Evolutionary conservation across 129 eudicot genomes (phyloP), one percentile per base, ranked within the genome.

Genomic region (Dittrichia graveolens): DNA sequence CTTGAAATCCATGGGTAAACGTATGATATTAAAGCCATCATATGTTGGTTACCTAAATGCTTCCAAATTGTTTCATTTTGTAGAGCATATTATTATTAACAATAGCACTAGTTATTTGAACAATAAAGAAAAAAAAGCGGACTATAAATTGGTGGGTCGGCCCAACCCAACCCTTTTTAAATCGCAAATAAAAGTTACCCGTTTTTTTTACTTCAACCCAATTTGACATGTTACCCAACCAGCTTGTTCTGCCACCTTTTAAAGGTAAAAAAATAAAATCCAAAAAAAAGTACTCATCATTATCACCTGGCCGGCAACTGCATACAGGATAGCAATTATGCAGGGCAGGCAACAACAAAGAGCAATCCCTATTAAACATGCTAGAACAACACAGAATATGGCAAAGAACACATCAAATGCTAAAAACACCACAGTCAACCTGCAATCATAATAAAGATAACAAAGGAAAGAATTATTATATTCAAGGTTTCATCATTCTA

Each of bases 291-390:
- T 5, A 5, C 19, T 19, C 4, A 14, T 43, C 24, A 49, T 41
- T 46, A 69, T 59, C 79, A 90, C 98, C 90, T 93, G 96, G 78
- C 98, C 98, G 2, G 92, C 96, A 83, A 93, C 85, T 31, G 98
- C 90, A 80, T 93, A 93, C 60, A 93, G 87, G 67, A 93, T 83
- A 59, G 98, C 98, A 77, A 93, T 93, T 71, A 93, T 93, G 87
- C 98, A 93, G 56, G 96, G 96, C 69, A 93, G 80, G 84, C 98
- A 93, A 92, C 98, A 93, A 72, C 98, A 93, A 52, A 93, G 92
- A 60, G 98, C 98, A 67, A 93, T 82, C 73, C 98, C 96, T 39
- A 93, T 93, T 61, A 93, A 83, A 73, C 95, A 93, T 59, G 96
- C 98, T 85, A 93, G 81, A 72, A 85, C 91, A 78, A 93, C 90